These are phyloP conservation scores for Rubroboletus pulcherrimus DNA, from an alignment of 768 basidiomycete species.

Conservation along the genomic window DNA sequence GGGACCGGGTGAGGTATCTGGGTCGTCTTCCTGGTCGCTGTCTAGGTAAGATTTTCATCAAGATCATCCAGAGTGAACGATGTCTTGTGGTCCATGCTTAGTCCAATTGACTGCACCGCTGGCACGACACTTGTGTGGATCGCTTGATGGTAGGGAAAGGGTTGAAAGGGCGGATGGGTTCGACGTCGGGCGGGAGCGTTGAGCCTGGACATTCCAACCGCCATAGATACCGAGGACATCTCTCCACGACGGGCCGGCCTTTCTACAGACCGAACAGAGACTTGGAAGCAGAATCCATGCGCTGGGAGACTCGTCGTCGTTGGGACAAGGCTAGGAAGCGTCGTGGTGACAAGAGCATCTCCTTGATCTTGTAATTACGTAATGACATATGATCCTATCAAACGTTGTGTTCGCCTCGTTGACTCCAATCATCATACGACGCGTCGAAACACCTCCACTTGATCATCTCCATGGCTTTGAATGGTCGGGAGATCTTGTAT, in stretches of 20 bases:
- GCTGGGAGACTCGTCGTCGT: background rate
- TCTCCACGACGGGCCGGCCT: background rate
- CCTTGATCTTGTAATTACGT: slow-evolving; percentile 6
- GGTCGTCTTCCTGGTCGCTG: background rate
- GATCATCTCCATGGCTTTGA: slow-evolving; percentile 9
- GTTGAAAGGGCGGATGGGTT: background rate
- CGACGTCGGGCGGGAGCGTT: background rate
- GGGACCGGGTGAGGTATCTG: background rate
- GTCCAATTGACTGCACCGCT: background rate
- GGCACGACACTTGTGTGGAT: background rate
- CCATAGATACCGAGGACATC: background rate
- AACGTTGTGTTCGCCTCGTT: background rate
- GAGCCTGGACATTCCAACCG: background rate
- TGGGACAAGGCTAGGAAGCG: background rate
- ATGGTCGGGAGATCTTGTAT: slow-evolving; percentile 16
- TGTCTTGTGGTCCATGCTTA: background rate
- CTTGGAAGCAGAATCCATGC: background rate
- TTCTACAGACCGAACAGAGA: slow-evolving; percentile 12
- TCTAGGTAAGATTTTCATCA: background rate
- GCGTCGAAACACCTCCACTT: background rate
- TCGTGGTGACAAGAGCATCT: too few relatives aligned
- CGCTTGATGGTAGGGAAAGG: background rate
- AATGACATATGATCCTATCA: slow-evolving; percentile 2
- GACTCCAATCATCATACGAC: background rate
- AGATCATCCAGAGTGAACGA: background rate